A percentile compares a stretch with the other conserved stretches of the same genome.
phyloP scores from a whole-genome alignment of 164 flowering plant genomes.

The Houttuynia cordata region DNA sequence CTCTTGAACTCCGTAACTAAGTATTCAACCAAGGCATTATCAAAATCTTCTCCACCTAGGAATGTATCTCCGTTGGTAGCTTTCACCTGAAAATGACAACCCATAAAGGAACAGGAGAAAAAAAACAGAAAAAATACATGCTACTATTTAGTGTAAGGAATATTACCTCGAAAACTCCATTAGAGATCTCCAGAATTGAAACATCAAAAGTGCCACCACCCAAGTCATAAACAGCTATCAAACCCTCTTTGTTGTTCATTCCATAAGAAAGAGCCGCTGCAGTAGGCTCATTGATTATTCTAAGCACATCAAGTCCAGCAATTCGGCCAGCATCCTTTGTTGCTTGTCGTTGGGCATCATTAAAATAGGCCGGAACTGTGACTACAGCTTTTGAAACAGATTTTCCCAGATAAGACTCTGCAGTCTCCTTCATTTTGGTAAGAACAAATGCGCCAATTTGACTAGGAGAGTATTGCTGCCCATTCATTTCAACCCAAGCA shows the following conservation, averaged over 20 bases:
- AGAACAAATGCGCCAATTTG: constrained; percentile 30
- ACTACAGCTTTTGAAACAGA: constrained; percentile 28
- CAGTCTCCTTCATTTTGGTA: constrained; percentile 28
- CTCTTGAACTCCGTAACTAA: constrained; percentile 26
- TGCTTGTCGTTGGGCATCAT: constrained; percentile 32
- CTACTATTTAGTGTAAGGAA: background rate
- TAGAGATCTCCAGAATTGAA: constrained; percentile 26
- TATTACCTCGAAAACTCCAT: constrained; percentile 29
- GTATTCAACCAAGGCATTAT: constrained; percentile 19
- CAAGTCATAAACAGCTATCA: constrained; percentile 30
- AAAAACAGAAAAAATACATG: background rate
- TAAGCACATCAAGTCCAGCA: constrained; percentile 30
- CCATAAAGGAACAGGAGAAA: too few relatives aligned
- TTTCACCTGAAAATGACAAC: constrained; percentile 15
- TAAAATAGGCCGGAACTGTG: constrained; percentile 34
- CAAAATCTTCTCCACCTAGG: constrained; percentile 40
- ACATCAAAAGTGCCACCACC: constrained; percentile 45
- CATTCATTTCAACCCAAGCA: constrained; percentile 32
- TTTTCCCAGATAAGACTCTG: constrained; percentile 26
- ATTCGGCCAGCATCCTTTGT: constrained; percentile 39
- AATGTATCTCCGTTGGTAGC: constrained; percentile 34
- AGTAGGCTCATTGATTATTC: constrained; percentile 38
- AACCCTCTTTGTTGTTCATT: constrained; percentile 24
- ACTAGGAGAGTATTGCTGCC: constrained; percentile 28
- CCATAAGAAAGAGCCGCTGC: constrained; percentile 40